These are phyloP conservation scores for Lactifluus subvellereus DNA, from an alignment of 768 basidiomycete genomes.

Conservation along the genomic window DNA sequence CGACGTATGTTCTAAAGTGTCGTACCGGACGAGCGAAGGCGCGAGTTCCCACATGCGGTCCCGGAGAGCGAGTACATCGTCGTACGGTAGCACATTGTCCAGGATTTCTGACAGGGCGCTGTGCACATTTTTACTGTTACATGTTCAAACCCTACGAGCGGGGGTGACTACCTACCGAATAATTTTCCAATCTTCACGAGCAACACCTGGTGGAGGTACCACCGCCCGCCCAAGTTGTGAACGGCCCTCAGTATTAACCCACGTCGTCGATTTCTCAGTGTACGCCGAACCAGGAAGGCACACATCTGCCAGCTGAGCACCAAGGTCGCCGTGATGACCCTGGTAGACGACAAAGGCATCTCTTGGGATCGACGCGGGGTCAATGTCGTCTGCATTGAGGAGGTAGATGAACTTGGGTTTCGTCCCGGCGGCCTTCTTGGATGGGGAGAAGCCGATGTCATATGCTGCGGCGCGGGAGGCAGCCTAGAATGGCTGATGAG, in stretches of 20 bases:
- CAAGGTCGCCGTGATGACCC: constrained; percentile 96
- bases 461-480: constrained; percentile 93
- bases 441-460: constrained; percentile 89
- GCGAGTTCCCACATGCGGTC: constrained; percentile 98
- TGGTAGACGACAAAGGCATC: constrained; percentile 98
- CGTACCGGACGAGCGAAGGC: constrained; percentile 83
- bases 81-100: constrained; percentile 80
- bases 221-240: constrained; percentile 87
- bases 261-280: constrained; percentile 86
- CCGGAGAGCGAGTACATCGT: constrained; percentile 74
- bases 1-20: constrained; percentile 72
- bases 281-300: constrained; percentile 90
- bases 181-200: constrained; percentile 97
- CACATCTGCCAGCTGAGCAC: constrained; percentile 96
- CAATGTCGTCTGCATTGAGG: constrained; percentile 91
- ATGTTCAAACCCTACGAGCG: background rate
- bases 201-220: constrained; percentile 90
- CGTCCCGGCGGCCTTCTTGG: constrained; percentile 64
- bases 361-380: constrained; percentile 79
- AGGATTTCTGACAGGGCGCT: constrained; percentile 88
- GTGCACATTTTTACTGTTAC: background rate
- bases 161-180: constrained; percentile 52
- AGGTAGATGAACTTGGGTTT: constrained; percentile 96
- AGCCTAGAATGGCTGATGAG: constrained; percentile 40
- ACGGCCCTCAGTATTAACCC: constrained; percentile 97